Base-by-base conservation (phyloP, 768 basidiomycete genomes). In the Panellus pusillus region DNA sequence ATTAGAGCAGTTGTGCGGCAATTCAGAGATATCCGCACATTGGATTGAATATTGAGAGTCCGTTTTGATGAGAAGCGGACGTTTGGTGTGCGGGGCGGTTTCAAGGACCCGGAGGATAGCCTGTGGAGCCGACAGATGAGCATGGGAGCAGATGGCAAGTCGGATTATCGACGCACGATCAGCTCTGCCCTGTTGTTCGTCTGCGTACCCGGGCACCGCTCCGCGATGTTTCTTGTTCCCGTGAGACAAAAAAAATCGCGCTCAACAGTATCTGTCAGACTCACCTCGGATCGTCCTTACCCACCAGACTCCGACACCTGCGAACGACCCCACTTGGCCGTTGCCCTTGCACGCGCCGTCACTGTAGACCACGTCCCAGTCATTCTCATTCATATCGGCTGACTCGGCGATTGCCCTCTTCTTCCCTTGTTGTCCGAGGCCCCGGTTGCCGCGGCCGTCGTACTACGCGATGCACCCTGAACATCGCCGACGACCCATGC, bases 241-340 rank as follows among this genome's bases (percentile, higher is more conserved):
- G n/a, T 55, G 15, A 44, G 50, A 47, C 44, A 37, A 15, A 35
- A 32, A 37, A 15, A 35, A 32, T 15, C 46, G 37, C n/a, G 20
- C 14, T n/a, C 29, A 13, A 12, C n/a, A 14, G 43, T 9, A 28
- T 38, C 18, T 40, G 9, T 49, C 18, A 47, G 13, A 40, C 54
- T 58, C 70, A 83, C 89, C 89, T 74, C 29, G 80, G 67, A 68
- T 93, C 88, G 53, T 77, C n/a, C n/a, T 65, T 9, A 65, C 91
- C 90, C 91, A 98, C 83, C 86, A 98, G 0, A 98, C 91, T 0
- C 95, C 95, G 39, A 93, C 70, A 1, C 95, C 95, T 1, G 92
- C 95, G 38, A 80, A 59, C 0, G 89, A 79, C 1, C 79, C 82
- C 3, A 27, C 28, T 63, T 83, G 71, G 0, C 95, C 95, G 65